phyloP scores from a whole-genome alignment of 2,329 filamentous ascomycete genomes.

The Neofusicoccum parvum region DNA sequence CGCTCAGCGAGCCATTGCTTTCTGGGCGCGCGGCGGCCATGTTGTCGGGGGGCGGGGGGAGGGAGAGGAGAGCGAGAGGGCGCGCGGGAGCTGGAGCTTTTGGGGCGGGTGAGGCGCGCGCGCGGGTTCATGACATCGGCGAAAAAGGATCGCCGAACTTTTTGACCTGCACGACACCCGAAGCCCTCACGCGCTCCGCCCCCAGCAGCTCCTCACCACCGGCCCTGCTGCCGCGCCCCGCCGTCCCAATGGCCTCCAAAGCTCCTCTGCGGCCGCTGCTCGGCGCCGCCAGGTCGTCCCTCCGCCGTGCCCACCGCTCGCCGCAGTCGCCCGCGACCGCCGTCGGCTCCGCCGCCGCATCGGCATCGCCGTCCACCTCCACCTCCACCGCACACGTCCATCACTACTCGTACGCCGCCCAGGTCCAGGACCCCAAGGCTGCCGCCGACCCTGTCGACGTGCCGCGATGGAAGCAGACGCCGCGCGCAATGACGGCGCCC shows the following conservation, averaged over 20 bases:
- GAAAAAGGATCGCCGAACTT: conserved; percentile 21
- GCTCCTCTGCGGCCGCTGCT: conserved; percentile 38
- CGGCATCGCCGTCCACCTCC: conserved; percentile 39
- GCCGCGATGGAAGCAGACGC: conserved; percentile 56
- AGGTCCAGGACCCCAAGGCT: conserved; percentile 22
- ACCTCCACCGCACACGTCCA: conserved; percentile 28
- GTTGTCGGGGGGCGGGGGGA: neutral
- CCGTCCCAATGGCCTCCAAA: conserved; percentile 51
- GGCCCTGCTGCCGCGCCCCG: conserved; percentile 6
- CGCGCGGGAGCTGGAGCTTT: neutral
- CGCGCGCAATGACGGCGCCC: conserved; percentile 50
- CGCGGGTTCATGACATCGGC: neutral
- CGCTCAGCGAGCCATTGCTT: conserved; percentile 25
- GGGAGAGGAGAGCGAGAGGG: neutral
- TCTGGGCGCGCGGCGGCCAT: conserved; percentile 5
- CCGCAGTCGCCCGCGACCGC: conserved; percentile 26
- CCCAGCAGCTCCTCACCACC: conserved; percentile 23
- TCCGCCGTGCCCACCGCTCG: conserved; percentile 29
- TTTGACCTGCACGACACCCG: conserved; percentile 23
- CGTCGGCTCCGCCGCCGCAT: conserved; percentile 23
- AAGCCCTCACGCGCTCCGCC: conserved; percentile 23
- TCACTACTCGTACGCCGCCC: conserved; percentile 7
- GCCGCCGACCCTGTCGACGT: conserved; percentile 33
- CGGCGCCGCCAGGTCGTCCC: conserved; percentile 30
- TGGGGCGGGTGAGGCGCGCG: neutral